These are phyloP conservation scores for Aspergillus conjunctus DNA, from an alignment of 495 filamentous ascomycete species.

Conservation along the genomic window DNA sequence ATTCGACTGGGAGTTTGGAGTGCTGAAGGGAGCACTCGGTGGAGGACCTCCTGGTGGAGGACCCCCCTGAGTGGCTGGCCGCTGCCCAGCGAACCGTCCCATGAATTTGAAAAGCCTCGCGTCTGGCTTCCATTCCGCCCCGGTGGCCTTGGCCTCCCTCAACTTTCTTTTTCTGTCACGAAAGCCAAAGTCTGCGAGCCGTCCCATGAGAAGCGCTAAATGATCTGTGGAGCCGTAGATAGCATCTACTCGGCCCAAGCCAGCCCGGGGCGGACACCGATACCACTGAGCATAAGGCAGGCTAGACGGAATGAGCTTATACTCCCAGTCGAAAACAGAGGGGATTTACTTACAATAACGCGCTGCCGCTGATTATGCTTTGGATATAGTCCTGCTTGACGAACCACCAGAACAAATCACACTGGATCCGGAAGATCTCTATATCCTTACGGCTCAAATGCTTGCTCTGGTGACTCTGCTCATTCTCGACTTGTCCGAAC, in stretches of 20 bases:
- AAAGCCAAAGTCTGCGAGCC: constrained; percentile 78
- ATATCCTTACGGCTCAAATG: constrained; percentile 70
- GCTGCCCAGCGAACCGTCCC: constrained; percentile 38
- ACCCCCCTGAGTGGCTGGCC: constrained; percentile 29
- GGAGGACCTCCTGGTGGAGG: constrained; percentile 20
- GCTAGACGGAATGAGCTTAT: constrained; percentile 48
- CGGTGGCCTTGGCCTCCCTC: constrained; percentile 48
- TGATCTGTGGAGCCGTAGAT: constrained; percentile 88
- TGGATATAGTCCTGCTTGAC: constrained; percentile 91
- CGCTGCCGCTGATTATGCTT: constrained; percentile 83
- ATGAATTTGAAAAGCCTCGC: constrained; percentile 52
- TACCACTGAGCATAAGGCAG: constrained; percentile 79
- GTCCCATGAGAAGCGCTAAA: constrained; percentile 76
- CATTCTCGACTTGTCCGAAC: constrained; percentile 45
- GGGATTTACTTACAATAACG: constrained; percentile 68
- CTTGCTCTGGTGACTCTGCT: constrained; percentile 24
- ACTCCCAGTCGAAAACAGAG: too few species aligned
- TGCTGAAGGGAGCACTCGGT: constrained; percentile 25
- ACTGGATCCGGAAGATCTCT: constrained; percentile 74
- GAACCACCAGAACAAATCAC: constrained; percentile 97
- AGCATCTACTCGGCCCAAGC: constrained; percentile 74
- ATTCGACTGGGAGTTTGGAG: constrained; percentile 7
- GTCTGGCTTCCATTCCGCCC: constrained; percentile 60
- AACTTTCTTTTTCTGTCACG: constrained; percentile 80
- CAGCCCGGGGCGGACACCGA: constrained; percentile 81